Conservation (phyloP, 345 rosid genomes). For the Trapa incisa region DNA sequence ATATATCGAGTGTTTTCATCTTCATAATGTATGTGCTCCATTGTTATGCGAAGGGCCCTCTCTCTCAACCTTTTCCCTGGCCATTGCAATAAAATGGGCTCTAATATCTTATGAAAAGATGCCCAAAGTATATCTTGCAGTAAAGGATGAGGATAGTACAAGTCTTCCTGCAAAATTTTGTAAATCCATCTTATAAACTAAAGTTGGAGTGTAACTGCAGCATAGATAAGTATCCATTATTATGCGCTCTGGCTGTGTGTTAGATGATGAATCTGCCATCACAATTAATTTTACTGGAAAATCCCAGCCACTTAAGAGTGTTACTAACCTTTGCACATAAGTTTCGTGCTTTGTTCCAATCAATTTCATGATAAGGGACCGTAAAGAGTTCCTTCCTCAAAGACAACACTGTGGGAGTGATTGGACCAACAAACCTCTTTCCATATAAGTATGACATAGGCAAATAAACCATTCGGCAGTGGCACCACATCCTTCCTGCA, state of each 20-base stretch:
- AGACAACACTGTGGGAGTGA: conserved; percentile 71
- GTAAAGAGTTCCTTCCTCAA: conserved; percentile 77
- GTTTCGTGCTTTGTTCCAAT: conserved; percentile 82
- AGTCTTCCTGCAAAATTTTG: conserved; percentile 61
- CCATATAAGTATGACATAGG: conserved; percentile 95
- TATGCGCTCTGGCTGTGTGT: neutral
- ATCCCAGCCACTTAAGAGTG: neutral
- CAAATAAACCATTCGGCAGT: conserved; percentile 97
- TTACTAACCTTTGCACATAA: conserved; percentile 81
- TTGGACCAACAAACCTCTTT: conserved; percentile 89
- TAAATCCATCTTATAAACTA: neutral
- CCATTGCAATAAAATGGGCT: conserved; percentile 76
- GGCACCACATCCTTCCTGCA: conserved; percentile 99
- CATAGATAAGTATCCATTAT: neutral
- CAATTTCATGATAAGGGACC: conserved; percentile 70
- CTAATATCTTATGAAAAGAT: conserved; percentile 51
- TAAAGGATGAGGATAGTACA: conserved; percentile 85
- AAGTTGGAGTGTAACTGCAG: neutral
- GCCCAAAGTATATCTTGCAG: conserved; percentile 87
- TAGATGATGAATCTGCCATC: too few relatives aligned
- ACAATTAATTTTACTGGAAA: neutral
- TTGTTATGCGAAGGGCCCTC: conserved; percentile 46
- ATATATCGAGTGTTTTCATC: conserved; percentile 84
- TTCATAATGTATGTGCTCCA: conserved; percentile 86
- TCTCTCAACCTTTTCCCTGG: conserved; percentile 89